A percentile compares a stretch with the other conserved stretches of the same genome.
phyloP scores from a whole-genome alignment of 2,329 filamentous ascomycete species.

The Neofusicoccum laricinum region DNA sequence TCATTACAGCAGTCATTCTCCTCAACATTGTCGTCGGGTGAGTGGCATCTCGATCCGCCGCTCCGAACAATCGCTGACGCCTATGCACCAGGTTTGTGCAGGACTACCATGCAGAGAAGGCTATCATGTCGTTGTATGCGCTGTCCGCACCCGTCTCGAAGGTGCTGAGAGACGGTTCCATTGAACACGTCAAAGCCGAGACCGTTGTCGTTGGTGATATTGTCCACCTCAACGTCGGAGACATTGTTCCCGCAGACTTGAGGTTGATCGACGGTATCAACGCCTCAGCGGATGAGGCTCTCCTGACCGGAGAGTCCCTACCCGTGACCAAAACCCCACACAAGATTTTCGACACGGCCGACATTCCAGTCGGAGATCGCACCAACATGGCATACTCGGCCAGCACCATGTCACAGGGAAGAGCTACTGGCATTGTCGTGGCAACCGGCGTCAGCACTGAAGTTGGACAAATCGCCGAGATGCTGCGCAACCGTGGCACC shows the following conservation, averaged over 20 bases:
- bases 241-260: constrained; percentile 66
- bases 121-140: constrained; percentile 40
- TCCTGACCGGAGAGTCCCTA: constrained; percentile 71
- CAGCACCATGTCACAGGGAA: constrained; percentile 68
- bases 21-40: constrained; percentile 67
- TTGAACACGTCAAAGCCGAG: constrained; percentile 35
- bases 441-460: constrained; percentile 72
- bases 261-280: constrained; percentile 66
- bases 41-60: background rate
- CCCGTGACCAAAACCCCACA: constrained; percentile 63
- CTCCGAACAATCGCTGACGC: constrained; percentile 6
- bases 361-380: constrained; percentile 61
- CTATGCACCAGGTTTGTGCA: constrained; percentile 42
- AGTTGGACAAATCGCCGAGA: constrained; percentile 69
- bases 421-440: constrained; percentile 66
- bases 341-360: constrained; percentile 50
- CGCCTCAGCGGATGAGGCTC: constrained; percentile 71
- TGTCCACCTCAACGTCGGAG: constrained; percentile 47
- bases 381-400: constrained; percentile 70
- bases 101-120: constrained; percentile 47
- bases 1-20: constrained; percentile 62
- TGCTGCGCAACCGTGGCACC: constrained; percentile 11
- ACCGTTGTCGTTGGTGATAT: constrained; percentile 40
- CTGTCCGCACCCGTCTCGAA: constrained; percentile 39
- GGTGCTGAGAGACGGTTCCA: constrained; percentile 35